A percentile compares a stretch with the other conserved stretches of the same genome.
Conservation (phyloP, 805 yeast species). For the Zygoascus biomembranicola region DNA sequence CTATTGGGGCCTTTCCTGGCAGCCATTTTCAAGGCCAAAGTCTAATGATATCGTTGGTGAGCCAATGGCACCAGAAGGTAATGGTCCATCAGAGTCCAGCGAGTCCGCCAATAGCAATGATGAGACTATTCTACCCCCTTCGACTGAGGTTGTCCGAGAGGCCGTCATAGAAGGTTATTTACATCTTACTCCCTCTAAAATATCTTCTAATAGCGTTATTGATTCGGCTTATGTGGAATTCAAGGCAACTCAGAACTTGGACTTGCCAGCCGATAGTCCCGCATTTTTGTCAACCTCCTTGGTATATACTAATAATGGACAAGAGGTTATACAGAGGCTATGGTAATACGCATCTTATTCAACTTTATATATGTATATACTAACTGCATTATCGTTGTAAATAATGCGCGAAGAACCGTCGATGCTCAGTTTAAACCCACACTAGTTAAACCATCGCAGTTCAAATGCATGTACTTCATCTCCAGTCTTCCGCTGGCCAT, state of each 20-base stretch:
- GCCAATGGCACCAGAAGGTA: neutral
- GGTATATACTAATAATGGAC: neutral
- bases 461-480: neutral
- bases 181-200: neutral
- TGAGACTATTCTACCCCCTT: neutral
- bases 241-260: neutral
- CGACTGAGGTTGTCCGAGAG: neutral
- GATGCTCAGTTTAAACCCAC: neutral
- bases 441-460: neutral
- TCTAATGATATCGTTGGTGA: neutral
- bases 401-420: neutral
- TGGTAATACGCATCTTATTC: neutral
- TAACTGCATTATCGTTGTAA: neutral
- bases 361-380: neutral
- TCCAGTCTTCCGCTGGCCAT: neutral
- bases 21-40: neutral
- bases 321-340: neutral
- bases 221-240: conserved; percentile 1
- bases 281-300: neutral
- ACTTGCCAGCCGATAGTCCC: conserved; percentile 1
- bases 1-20: conserved; percentile 1
- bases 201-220: neutral
- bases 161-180: neutral
- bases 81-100: neutral
- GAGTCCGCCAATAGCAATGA: neutral